Percentiles rank a stretch among this genome's conserved stretches.
These are phyloP conservation scores for Fonsecaea monophora DNA, from an alignment of 2,329 filamentous ascomycete genomes.

Conservation along the genomic window DNA sequence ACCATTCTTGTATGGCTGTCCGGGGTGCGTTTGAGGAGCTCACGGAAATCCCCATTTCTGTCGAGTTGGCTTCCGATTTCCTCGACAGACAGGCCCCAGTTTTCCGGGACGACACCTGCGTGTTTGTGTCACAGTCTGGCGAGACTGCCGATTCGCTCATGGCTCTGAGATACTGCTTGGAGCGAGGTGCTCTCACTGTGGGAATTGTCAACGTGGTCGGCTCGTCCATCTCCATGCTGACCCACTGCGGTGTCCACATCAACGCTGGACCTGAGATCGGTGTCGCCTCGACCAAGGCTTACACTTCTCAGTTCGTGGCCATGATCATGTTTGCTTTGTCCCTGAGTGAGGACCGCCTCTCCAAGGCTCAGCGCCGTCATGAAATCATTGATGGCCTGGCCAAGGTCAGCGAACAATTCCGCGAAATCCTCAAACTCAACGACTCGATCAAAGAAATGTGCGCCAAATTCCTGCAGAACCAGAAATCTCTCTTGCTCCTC, in stretches of 20 bases:
- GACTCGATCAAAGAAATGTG: slow-evolving; percentile 94
- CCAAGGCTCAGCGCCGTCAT: slow-evolving; percentile 87
- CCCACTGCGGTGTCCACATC: slow-evolving; percentile 99
- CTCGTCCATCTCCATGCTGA: slow-evolving; percentile 97
- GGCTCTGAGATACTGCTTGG: slow-evolving; percentile 96
- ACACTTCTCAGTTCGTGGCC: slow-evolving; percentile 98
- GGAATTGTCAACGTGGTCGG: slow-evolving; percentile 99
- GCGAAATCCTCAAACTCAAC: slow-evolving; percentile 87
- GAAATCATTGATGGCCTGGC: slow-evolving; percentile 95
- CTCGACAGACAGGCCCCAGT: slow-evolving; percentile 94
- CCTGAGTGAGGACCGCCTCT: slow-evolving; percentile 93
- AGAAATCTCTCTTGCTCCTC: slow-evolving; percentile 92
- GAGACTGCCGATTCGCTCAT: slow-evolving; percentile 98
- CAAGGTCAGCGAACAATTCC: slow-evolving; percentile 89
- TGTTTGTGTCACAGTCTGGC: slow-evolving; percentile 98
- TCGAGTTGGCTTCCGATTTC: slow-evolving; percentile 98
- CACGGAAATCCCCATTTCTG: slow-evolving; percentile 95
- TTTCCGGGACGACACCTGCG: slow-evolving; percentile 98
- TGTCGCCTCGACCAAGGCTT: slow-evolving; percentile 98
- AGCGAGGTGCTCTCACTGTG: slow-evolving; percentile 95
- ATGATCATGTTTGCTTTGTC: slow-evolving; percentile 99
- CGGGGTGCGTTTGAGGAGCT: slow-evolving; percentile 97
- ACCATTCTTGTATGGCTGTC: slow-evolving; percentile 99
- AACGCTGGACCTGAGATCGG: slow-evolving; percentile 98
- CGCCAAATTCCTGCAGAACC: slow-evolving; percentile 90